A percentile compares a stretch with the other conserved stretches of the same genome.
Evolutionary conservation across 352 stramenopile genomes (phyloP).

Genomic region (Phytophthora cactorum): DNA sequence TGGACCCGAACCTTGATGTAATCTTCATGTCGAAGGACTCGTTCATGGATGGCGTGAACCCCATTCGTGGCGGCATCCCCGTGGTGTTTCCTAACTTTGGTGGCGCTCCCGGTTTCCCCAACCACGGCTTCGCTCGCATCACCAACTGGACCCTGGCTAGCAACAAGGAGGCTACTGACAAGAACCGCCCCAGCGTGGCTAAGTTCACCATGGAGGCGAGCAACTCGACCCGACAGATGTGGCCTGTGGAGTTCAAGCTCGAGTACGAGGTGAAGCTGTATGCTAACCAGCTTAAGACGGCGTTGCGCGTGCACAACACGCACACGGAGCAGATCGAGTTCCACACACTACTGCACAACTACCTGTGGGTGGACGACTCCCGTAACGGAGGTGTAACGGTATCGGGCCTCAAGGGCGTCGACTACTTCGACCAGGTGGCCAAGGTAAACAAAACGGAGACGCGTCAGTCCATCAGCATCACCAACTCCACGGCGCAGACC

Average conservation of each 20-base stretch:
- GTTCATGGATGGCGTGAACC: conserved; percentile 77
- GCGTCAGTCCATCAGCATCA: conserved; percentile 52
- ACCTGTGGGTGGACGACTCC: conserved; percentile 88
- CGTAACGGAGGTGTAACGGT: conserved; percentile 62
- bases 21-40: conserved; percentile 89
- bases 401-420: conserved; percentile 84
- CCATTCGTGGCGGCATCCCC: conserved; percentile 90
- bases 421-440: conserved; percentile 90
- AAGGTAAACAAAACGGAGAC: conserved; percentile 66
- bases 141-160: conserved; percentile 42
- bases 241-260: conserved; percentile 64
- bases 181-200: conserved; percentile 31
- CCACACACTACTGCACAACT: conserved; percentile 95
- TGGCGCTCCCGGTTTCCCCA: conserved; percentile 47
- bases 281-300: conserved; percentile 66
- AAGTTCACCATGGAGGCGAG: conserved; percentile 46
- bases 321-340: conserved; percentile 85
- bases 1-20: conserved; percentile 50
- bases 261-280: conserved; percentile 78
- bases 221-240: conserved; percentile 42
- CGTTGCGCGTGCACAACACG: conserved; percentile 89
- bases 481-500: conserved; percentile 54
- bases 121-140: conserved; percentile 89
- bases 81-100: conserved; percentile 94
- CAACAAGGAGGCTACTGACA: conserved; percentile 14